These are phyloP conservation scores for Neonectria ditissima DNA, from an alignment of 2,329 filamentous ascomycete species.

Conservation along the genomic window DNA sequence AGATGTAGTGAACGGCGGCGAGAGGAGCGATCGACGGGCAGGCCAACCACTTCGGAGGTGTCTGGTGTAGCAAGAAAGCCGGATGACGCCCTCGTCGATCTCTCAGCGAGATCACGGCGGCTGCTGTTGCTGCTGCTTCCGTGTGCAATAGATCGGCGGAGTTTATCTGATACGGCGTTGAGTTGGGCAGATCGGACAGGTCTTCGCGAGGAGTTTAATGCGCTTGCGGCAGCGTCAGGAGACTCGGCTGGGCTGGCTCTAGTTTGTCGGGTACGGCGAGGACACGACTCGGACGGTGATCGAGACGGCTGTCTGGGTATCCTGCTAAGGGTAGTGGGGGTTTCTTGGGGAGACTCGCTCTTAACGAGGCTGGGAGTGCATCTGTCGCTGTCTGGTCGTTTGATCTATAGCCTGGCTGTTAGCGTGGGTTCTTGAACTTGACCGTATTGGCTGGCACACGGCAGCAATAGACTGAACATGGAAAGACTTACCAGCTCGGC, in stretches of 20 bases:
- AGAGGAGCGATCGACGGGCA: conserved; percentile 49
- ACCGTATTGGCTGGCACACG: background rate
- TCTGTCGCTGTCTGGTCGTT: conserved; percentile 36
- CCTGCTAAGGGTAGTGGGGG: conserved; percentile 42
- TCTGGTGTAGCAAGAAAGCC: conserved; percentile 69
- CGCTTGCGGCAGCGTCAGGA: conserved; percentile 40
- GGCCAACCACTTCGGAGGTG: conserved; percentile 58
- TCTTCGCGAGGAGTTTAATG: conserved; percentile 41
- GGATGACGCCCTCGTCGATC: conserved; percentile 40
- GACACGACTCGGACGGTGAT: conserved; percentile 50
- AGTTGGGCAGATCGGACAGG: conserved; percentile 46
- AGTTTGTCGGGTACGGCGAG: conserved; percentile 47
- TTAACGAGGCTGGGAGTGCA: conserved; percentile 45
- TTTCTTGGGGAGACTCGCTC: conserved; percentile 44
- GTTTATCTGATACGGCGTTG: conserved; percentile 50
- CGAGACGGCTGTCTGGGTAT: conserved; percentile 47
- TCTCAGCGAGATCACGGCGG: conserved; percentile 44
- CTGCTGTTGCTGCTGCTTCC: conserved; percentile 34
- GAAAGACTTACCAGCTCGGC: conserved; percentile 38
- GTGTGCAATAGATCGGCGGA: conserved; percentile 50
- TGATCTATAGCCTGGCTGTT: conserved; percentile 26
- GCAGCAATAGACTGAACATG: no score
- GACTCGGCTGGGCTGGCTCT: conserved; percentile 48
- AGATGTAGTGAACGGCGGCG: conserved; percentile 56
- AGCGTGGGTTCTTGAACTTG: conserved; percentile 20